phyloP scores from a whole-genome alignment of 768 basidiomycete genomes.

The Glaciozyma martinii region DNA sequence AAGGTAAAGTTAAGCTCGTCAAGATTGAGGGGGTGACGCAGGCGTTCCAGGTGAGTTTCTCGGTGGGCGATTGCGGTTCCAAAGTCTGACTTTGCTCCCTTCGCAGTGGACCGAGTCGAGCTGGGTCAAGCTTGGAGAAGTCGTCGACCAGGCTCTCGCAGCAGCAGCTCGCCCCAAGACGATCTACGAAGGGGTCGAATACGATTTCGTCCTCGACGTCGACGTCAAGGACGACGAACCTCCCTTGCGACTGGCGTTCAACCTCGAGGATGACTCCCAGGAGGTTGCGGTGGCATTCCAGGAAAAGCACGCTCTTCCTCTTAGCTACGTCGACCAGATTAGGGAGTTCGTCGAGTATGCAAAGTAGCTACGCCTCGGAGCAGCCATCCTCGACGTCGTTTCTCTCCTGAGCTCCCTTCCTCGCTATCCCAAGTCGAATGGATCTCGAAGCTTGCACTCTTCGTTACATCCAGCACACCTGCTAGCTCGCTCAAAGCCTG shows the following conservation, averaged over 20 bases:
- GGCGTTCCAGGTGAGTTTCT: conserved; percentile 67
- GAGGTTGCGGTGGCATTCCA: conserved; percentile 79
- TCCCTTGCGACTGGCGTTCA: conserved; percentile 84
- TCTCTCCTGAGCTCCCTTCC: too few relatives aligned
- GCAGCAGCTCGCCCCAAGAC: conserved; percentile 58
- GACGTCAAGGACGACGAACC: conserved; percentile 89
- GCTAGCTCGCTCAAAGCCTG: too few relatives aligned
- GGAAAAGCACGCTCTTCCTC: conserved; percentile 65
- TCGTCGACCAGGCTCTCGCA: conserved; percentile 36
- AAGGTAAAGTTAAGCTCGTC: conserved; percentile 88
- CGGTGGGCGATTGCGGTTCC: not conserved
- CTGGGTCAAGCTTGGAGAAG: conserved; percentile 92
- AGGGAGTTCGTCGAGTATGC: conserved; percentile 60
- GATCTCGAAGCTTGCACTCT: too few relatives aligned
- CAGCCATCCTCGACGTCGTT: too few relatives aligned
- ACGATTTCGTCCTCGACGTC: conserved; percentile 95
- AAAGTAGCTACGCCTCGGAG: too few relatives aligned
- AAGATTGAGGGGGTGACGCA: conserved; percentile 62
- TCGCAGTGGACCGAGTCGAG: conserved; percentile 62
- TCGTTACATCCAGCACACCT: too few relatives aligned
- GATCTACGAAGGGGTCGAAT: conserved; percentile 78
- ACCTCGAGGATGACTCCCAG: conserved; percentile 72
- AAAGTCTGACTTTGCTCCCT: conserved; percentile 6
- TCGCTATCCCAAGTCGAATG: too few relatives aligned
- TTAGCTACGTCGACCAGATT: conserved; percentile 75